Evolutionary conservation across 148 eudicot species (phyloP).

Genomic region (Fagopyrum homotropicum): DNA sequence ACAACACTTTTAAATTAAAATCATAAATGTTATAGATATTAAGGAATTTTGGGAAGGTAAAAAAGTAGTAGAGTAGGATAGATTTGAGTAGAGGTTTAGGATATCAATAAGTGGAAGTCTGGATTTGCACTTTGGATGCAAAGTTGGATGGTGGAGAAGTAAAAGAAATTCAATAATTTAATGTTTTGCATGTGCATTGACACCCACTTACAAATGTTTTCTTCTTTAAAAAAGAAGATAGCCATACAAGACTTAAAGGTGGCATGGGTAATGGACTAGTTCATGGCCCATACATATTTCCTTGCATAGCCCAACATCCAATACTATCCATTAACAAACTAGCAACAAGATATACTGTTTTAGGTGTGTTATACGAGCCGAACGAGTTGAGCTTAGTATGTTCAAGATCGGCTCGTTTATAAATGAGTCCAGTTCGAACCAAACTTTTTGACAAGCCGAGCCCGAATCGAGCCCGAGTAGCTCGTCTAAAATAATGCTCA

Average conservation of each 20-base stretch:
- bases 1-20: no score
- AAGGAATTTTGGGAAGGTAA: no score
- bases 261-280: background rate
- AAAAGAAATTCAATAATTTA: background rate
- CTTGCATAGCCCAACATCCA: background rate
- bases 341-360: no score
- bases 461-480: no score
- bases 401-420: no score
- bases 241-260: background rate
- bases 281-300: background rate
- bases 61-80: background rate
- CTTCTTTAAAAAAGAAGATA: background rate
- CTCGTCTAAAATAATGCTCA: no score
- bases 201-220: background rate
- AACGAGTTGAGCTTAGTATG: no score
- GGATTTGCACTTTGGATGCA: background rate
- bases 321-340: background rate
- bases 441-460: no score
- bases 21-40: no score
- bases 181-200: background rate
- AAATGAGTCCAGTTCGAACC: no score
- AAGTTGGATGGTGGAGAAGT: background rate
- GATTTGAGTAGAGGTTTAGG: background rate
- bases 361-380: no score
- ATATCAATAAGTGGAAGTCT: background rate